phyloP scores from a whole-genome alignment of 2,329 filamentous ascomycete genomes.

The Sporothrix globosa region DNA sequence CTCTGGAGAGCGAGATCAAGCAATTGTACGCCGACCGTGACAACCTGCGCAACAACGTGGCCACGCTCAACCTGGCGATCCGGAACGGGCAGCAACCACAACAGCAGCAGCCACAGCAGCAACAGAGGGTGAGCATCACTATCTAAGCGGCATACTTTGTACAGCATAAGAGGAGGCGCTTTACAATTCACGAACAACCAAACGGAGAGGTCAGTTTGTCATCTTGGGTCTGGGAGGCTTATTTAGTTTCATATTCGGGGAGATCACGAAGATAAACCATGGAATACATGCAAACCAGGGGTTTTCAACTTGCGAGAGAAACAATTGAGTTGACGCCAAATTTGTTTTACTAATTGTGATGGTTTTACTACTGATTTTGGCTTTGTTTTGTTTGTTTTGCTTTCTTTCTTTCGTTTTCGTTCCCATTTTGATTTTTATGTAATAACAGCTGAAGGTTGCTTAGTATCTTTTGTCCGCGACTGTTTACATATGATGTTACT shows the following conservation, averaged over 20 bases:
- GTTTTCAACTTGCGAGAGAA: neutral
- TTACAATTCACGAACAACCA: too few relatives aligned
- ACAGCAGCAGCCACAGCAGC: neutral
- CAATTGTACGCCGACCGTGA: constrained; percentile 38
- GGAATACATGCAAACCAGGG: neutral
- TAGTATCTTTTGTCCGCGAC: neutral
- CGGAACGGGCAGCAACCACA: constrained; percentile 28
- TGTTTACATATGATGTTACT: neutral
- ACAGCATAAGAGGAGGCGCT: too few relatives aligned
- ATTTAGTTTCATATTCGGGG: neutral
- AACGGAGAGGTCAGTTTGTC: neutral
- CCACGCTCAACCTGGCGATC: constrained; percentile 29
- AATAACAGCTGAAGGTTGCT: neutral
- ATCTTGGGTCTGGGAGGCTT: neutral
- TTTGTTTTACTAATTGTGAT: too few relatives aligned
- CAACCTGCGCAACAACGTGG: constrained; percentile 32
- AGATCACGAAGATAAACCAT: neutral
- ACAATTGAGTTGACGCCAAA: neutral
- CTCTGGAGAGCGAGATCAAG: constrained; percentile 47
- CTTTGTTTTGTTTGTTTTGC: neutral
- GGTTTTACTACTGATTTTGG: too few relatives aligned
- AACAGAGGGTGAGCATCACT: constrained; percentile 6
- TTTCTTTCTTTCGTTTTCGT: neutral
- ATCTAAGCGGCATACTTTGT: neutral
- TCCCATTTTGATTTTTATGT: too few relatives aligned